phyloP scores from a whole-genome alignment of 1,284 basidiomycete species.

The Fomitopsis betulina region DNA sequence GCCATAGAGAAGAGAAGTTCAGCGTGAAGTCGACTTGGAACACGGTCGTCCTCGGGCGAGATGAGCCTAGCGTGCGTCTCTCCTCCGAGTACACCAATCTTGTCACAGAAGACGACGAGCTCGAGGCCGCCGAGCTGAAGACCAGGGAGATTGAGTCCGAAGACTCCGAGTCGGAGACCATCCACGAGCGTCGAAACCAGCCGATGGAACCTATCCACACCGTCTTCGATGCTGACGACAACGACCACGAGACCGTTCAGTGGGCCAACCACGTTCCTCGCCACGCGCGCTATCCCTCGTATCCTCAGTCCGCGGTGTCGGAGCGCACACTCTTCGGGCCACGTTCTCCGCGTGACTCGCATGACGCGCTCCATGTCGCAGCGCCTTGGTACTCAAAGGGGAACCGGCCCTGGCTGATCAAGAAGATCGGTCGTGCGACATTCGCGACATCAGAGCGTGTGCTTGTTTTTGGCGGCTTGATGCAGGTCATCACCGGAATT shows the following conservation, averaged over 20 bases:
- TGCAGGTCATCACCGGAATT: conserved; percentile 62
- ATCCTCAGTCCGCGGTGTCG: conserved; percentile 40
- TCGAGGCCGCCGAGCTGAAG: conserved; percentile 37
- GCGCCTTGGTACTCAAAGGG: conserved; percentile 6
- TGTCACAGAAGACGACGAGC: conserved; percentile 50
- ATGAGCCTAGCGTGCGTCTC: conserved; percentile 17
- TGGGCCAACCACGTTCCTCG: conserved; percentile 34
- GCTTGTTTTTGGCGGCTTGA: conserved; percentile 68
- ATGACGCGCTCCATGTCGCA: conserved; percentile 56
- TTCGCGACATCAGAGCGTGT: conserved; percentile 57
- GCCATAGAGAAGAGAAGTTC: conserved; percentile 37
- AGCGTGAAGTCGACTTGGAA: conserved; percentile 50
- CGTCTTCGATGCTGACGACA: conserved; percentile 25
- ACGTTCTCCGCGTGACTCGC: conserved; percentile 48
- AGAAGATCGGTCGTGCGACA: conserved; percentile 35
- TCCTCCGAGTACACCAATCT: conserved; percentile 47
- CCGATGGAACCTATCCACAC: conserved; percentile 23
- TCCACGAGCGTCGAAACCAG: conserved; percentile 18
- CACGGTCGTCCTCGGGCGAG: conserved; percentile 48
- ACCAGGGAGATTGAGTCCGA: conserved; percentile 19
- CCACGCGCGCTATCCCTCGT: conserved; percentile 25
- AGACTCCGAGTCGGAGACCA: conserved; percentile 11
- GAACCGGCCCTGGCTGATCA: conserved; percentile 24
- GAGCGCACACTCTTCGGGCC: conserved; percentile 51
- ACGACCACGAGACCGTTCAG: conserved; percentile 33